Evolutionary conservation across 2,329 filamentous ascomycete species (phyloP), one percentile per base, ranked within the genome.

Genomic region (Phialophora macrospora): DNA sequence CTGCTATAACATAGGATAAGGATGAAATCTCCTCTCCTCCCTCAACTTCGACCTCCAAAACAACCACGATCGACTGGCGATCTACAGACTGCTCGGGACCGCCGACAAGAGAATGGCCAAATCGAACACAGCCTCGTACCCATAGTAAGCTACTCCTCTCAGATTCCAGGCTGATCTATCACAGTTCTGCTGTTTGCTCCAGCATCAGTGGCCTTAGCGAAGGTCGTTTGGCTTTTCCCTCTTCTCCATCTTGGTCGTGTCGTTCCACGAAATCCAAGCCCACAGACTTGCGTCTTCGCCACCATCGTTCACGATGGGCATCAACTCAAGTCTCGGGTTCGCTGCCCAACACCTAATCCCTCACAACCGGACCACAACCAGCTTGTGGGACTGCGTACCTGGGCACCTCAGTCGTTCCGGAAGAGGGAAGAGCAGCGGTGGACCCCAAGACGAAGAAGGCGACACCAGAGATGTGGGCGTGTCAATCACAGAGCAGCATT

Each of bases 81-180:
- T 67, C 64, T 14, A 22, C 30, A 26, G 48, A 38, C 34, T 20
- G 30, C 58, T 30, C 60, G 49, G 49, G 60, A 34, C 32, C 49
- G 49, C 20, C n/a, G 48, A 59, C 64, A 62, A 74, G 48, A 76
- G 46, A 62, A 86, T 73, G 32, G 79, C 81, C 62, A 88, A 70
- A 46, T 82, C 79, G 68, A 76, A 81, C 32, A 78, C 79, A 70
- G 85, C 82, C 2, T 85, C 85, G 75, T 84, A 88, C 0, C 83
- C 86, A 75, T 86, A 86, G 75, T 88, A 88, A 30, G 79, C 84
- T 4, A 88, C 84, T 0, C 85, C 85, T 63, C 85, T 78, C 65
- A 85, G 74, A 74, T 88, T 88, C 85, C 86, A 88, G 71, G 81
- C 74, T 2, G 81, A 79, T 63, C 66, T 67, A 64, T 77, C 76